phyloP scores from a whole-genome alignment of 73 alveolate species.

The Paramecium bursaria region DNA sequence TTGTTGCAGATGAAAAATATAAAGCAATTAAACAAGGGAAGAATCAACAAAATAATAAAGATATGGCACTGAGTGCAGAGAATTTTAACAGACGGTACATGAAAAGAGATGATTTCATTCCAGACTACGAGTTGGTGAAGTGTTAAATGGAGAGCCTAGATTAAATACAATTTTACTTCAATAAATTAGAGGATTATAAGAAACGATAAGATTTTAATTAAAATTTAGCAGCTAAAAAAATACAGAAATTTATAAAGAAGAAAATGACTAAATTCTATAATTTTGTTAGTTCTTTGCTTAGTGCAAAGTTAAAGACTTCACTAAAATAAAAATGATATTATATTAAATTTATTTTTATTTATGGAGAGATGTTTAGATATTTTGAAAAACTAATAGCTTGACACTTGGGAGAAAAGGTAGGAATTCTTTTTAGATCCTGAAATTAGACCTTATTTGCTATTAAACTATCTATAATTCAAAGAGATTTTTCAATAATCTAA shows the following conservation, averaged over 20 bases:
- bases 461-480: background rate
- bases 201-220: slow-evolving; percentile 11
- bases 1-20: too few relatives aligned
- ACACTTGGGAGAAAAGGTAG: too few relatives aligned
- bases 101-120: slow-evolving; percentile 36
- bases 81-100: slow-evolving; percentile 27
- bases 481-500: background rate
- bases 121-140: slow-evolving; percentile 14
- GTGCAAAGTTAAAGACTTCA: slow-evolving; percentile 7
- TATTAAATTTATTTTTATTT: too few relatives aligned
- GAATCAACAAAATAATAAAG: slow-evolving; percentile 20
- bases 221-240: slow-evolving; percentile 40
- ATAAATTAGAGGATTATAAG: background rate
- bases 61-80: slow-evolving; percentile 20
- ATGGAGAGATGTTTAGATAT: too few relatives aligned
- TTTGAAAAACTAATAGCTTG: too few relatives aligned
- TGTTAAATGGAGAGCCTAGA: slow-evolving; percentile 13
- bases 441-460: slow-evolving; percentile 16
- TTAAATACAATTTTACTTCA: slow-evolving; percentile 1
- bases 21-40: background rate
- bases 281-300: slow-evolving; percentile 25
- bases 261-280: slow-evolving; percentile 43
- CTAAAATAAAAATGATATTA: slow-evolving; percentile 27
- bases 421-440: too few relatives aligned
- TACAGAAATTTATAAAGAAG: slow-evolving; percentile 27